Conservation (phyloP, 345 rosid genomes). For the Citrus sp. region DNA sequence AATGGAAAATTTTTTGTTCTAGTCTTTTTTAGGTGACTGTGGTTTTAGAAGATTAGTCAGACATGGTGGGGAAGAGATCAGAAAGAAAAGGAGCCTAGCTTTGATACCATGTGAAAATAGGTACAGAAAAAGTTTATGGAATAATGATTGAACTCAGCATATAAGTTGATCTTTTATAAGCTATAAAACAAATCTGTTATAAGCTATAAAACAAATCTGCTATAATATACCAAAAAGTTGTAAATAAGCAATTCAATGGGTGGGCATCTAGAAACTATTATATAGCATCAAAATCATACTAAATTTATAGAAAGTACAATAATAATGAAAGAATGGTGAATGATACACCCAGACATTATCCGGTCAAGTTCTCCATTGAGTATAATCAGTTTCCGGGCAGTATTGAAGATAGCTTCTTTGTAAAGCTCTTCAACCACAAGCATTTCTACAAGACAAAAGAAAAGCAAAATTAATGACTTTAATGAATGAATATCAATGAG, state of each 20-base stretch:
- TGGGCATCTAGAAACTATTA: neutral
- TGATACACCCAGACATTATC: slow-evolving; percentile 96
- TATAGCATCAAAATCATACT: neutral
- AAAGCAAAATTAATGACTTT: neutral
- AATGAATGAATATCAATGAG: too few relatives aligned
- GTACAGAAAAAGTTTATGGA: too few relatives aligned
- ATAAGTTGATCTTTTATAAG: too few relatives aligned
- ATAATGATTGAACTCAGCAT: neutral
- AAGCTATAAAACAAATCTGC: too few relatives aligned
- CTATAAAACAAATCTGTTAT: too few relatives aligned
- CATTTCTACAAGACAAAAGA: slow-evolving; percentile 62
- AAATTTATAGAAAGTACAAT: neutral
- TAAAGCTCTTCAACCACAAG: slow-evolving; percentile 96
- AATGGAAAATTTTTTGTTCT: too few relatives aligned
- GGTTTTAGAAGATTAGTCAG: too few relatives aligned
- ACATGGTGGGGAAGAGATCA: too few relatives aligned
- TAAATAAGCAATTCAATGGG: neutral
- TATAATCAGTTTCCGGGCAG: slow-evolving; percentile 44
- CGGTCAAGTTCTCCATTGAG: slow-evolving; percentile 96
- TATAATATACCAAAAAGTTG: neutral
- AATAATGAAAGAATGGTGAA: slow-evolving; percentile 17
- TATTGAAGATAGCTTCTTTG: slow-evolving; percentile 70
- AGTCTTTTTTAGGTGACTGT: too few relatives aligned
- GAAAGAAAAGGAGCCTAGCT: too few relatives aligned
- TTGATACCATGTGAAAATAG: too few relatives aligned